Evolutionary conservation across 2,329 filamentous ascomycete genomes (phyloP).

Genomic region (Xylariaceae sp.): DNA sequence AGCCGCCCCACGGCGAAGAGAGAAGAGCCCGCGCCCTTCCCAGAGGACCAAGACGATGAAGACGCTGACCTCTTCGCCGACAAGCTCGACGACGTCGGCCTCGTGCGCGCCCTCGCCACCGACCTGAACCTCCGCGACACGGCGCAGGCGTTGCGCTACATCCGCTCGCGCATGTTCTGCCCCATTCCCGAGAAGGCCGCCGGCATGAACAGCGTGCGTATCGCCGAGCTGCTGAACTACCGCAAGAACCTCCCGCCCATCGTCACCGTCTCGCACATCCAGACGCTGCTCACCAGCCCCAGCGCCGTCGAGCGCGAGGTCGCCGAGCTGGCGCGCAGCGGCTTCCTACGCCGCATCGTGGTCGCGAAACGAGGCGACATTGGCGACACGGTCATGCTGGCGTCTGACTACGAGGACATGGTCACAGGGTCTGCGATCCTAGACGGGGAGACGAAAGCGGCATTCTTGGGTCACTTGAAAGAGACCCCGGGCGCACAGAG

Average conservation of each 20-base stretch:
- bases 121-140: constrained; percentile 57
- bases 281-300: constrained; percentile 57
- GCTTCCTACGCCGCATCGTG: constrained; percentile 56
- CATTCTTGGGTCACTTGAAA: constrained; percentile 49
- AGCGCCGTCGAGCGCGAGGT: constrained; percentile 65
- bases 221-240: constrained; percentile 60
- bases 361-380: constrained; percentile 58
- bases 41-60: constrained; percentile 12
- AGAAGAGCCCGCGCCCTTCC: not conserved
- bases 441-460: constrained; percentile 39
- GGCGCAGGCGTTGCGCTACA: constrained; percentile 60
- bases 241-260: constrained; percentile 57
- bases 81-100: constrained; percentile 57
- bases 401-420: constrained; percentile 50
- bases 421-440: constrained; percentile 33
- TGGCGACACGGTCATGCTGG: constrained; percentile 62
- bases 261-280: constrained; percentile 62
- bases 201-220: constrained; percentile 61
- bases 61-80: constrained; percentile 33
- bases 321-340: constrained; percentile 53
- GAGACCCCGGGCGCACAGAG: constrained; percentile 44
- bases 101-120: constrained; percentile 49
- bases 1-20: constrained; percentile 4
- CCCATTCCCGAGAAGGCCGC: constrained; percentile 52
- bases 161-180: constrained; percentile 59